Evolutionary conservation across 495 filamentous ascomycete species (phyloP), one percentile per base, ranked within the genome.

Genomic region (Friedmanniomyces simplex): DNA sequence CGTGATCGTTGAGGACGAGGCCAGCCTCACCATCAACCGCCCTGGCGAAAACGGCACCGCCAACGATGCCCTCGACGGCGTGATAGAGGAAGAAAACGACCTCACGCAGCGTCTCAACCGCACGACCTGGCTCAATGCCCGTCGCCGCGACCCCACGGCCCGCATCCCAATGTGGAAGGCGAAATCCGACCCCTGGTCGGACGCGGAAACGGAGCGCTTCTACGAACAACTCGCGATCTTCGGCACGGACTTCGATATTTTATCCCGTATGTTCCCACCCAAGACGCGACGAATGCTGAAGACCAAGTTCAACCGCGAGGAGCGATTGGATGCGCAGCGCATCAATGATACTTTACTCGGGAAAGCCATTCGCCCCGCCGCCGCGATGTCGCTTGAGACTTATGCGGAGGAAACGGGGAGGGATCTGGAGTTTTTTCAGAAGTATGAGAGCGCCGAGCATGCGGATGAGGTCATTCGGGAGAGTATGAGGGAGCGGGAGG

Each of bases 181-280:
- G 50, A 83, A 85, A 65, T 78, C 81, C 13, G 79, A 87, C 54
- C 76, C 79, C 2, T 98, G 93, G 93, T 80, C 82, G 49, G 79
- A 82, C 22, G 82, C 83, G 11, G 75, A 82, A 48, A 95, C 88
- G 2, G 87, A 91, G 30, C 71, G 82, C 26, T 97, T 97, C 71
- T 97, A 95, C 67, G 76, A 86, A 20, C 85, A 85, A 0, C 74
- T 98, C 1, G 74, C 79, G 26, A 89, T 87, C 79, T 96, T 94
- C 67, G 94, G 93, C 26, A 96, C 90, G 0, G 90, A 97, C 67
- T 97, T 97, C 67, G 80, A 83, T 69, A 86, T 89, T 62, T 94
- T 98, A 64, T 80, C 81, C 63, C 82, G 80, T 58, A 76, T 96
- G 76, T 95, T 98, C 66, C 82, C 83, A 0, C 81, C 81, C 28